These are phyloP conservation scores for Penicillium simplicissimum DNA, from an alignment of 495 filamentous ascomycete genomes.

Conservation along the genomic window DNA sequence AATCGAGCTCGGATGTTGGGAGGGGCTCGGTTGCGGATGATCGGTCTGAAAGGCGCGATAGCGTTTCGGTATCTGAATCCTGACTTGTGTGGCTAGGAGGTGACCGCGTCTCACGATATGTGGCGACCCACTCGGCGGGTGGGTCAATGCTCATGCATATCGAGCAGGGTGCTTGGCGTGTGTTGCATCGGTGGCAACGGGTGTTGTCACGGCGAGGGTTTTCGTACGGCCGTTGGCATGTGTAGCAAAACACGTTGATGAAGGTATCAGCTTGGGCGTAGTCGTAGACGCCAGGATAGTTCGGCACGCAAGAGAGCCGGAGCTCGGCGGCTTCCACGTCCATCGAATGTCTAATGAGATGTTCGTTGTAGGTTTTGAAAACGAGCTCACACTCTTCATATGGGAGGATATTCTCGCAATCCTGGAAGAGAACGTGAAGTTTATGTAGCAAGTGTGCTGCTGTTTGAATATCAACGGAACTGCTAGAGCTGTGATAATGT, in stretches of 20 bases:
- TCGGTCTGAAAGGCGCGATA: constrained; percentile 29
- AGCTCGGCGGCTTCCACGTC: constrained; percentile 68
- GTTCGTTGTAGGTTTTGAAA: constrained; percentile 64
- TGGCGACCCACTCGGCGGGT: constrained; percentile 50
- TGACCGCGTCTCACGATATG: constrained; percentile 19
- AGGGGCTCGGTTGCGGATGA: constrained; percentile 37
- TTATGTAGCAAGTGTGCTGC: constrained; percentile 50
- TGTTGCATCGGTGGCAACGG: constrained; percentile 46
- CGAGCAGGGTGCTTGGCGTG: constrained; percentile 45
- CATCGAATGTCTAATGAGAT: constrained; percentile 63
- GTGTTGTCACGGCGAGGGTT: constrained; percentile 44
- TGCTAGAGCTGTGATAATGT: constrained; percentile 44
- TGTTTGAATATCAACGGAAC: constrained; percentile 47
- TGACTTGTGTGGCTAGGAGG: constrained; percentile 8
- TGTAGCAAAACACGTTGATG: constrained; percentile 51
- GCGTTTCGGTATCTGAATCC: constrained; percentile 23
- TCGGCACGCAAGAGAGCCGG: constrained; percentile 62
- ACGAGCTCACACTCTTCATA: constrained; percentile 50
- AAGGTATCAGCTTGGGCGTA: constrained; percentile 52
- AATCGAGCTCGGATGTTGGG: constrained; percentile 20
- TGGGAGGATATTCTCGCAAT: constrained; percentile 46
- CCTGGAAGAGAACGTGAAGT: constrained; percentile 42
- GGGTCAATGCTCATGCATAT: constrained; percentile 50
- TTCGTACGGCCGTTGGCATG: constrained; percentile 48
- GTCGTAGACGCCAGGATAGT: constrained; percentile 62